A percentile compares a stretch with the other conserved stretches of the same genome.
Conservation (phyloP, 2,329 filamentous ascomycete species). For the Rutstroemia sydowiana region DNA sequence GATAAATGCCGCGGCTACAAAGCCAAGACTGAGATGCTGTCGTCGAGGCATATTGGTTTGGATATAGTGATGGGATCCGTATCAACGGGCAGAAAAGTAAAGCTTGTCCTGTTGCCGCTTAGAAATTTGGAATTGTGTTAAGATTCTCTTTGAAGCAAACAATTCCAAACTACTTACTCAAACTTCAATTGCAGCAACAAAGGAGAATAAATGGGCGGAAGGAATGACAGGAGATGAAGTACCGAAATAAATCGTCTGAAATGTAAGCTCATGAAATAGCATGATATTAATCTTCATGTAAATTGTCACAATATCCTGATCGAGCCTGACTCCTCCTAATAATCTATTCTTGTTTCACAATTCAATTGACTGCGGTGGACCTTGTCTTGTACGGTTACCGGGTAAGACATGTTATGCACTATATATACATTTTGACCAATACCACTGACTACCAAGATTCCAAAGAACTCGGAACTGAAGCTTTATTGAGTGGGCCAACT, state of each 20-base stretch:
- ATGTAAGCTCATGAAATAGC: background rate
- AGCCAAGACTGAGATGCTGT: slow-evolving; percentile 45
- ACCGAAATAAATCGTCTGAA: background rate
- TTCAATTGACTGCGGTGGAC: background rate
- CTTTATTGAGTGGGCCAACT: no score
- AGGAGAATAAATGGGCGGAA: background rate
- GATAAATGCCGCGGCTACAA: slow-evolving; percentile 54
- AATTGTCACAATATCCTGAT: background rate
- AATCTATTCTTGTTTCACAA: background rate
- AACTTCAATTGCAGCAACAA: background rate
- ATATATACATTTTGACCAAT: no score
- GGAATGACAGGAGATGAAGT: background rate
- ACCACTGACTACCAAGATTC: no score
- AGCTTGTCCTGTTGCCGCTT: background rate
- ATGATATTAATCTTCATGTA: background rate
- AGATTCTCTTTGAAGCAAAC: no score
- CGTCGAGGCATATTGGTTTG: slow-evolving; percentile 27
- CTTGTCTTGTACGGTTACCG: no score
- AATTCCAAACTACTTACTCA: no score
- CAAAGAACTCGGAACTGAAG: no score
- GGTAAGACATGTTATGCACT: no score
- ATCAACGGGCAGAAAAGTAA: background rate
- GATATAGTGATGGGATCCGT: background rate
- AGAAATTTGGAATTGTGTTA: no score
- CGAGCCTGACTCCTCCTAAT: no score